Base-by-base conservation (phyloP, 345 rosid genomes). In the Viola odorata region DNA sequence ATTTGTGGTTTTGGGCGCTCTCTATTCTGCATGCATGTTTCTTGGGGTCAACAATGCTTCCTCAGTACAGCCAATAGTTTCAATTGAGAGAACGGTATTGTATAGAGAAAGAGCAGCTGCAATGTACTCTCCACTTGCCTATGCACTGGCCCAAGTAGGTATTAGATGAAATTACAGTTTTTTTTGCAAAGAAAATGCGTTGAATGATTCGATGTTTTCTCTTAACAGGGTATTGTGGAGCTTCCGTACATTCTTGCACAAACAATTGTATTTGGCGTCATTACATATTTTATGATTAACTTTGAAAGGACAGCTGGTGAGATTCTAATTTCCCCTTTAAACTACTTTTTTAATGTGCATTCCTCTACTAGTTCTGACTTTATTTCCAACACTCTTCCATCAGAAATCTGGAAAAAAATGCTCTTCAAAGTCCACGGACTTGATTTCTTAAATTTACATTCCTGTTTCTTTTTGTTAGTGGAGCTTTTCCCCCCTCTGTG, bases 21-120 rank as follows among this genome's bases (percentile, higher is more conserved):
- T 91, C 5, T 91, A 84, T 73, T 45, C 95, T 7, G 69, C 96
- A 38, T 85, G 95, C 72, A 58, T 89, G 65, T 89, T 91, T 75
- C 91, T 91, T 38, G 96, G 96, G 37, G 85, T 91, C 60, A 91
- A 78, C 58, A 91, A 89, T 65, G 82, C 98, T 61, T 87, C 96
- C 41, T 74, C 98, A 0, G 96, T 89, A 15, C 98, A 91, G 67
- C 98, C 98, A 55, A 77, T 91, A 39, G 85, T 91, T 53, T 80
- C 96, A 10, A 85, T 91, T 44, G 98, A 85, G 73, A 84, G 96
- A 75, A 80, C 96, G 1, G 96, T 91, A 3, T 89, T 91, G 75
- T 91, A 89, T 55, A 80, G 98, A 73, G 98, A 91, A 77, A 87
- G 66, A 73, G 96, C 96, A 47, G 96, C 96, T 5, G 91, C 96